These are phyloP conservation scores for Aegilops speltoides DNA, from an alignment of 176 grass and related monocot genomes.

Conservation along the genomic window DNA sequence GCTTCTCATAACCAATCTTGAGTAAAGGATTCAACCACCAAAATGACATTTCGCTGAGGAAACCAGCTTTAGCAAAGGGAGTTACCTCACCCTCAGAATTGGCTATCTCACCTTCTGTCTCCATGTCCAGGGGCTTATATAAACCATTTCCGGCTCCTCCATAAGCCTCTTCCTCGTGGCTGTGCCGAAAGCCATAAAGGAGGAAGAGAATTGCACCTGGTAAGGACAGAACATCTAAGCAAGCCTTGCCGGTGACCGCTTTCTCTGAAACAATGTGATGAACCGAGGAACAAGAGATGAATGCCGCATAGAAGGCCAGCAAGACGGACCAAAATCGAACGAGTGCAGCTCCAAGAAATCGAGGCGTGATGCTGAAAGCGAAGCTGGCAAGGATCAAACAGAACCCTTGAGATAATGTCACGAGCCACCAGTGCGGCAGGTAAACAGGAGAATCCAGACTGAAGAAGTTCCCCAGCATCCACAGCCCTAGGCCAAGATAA, in stretches of 20 bases:
- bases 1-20: slow-evolving; percentile 75
- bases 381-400: slow-evolving; percentile 31
- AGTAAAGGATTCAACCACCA: slow-evolving; percentile 90
- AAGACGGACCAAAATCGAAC: slow-evolving; percentile 33
- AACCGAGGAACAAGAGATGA: slow-evolving; percentile 50
- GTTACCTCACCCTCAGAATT: slow-evolving; percentile 38
- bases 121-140: slow-evolving; percentile 47
- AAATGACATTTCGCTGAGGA: slow-evolving; percentile 75
- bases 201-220: slow-evolving; percentile 48
- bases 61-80: slow-evolving; percentile 59
- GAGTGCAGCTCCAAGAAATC: slow-evolving; percentile 23
- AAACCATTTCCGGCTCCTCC: slow-evolving; percentile 28
- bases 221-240: slow-evolving; percentile 61
- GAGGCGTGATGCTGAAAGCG: slow-evolving; percentile 31
- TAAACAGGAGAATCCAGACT: slow-evolving; percentile 6
- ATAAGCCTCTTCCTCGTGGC: neutral
- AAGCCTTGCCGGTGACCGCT: slow-evolving; percentile 28
- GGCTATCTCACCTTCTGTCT: neutral
- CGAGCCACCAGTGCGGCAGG: slow-evolving; percentile 50
- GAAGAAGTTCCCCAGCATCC: slow-evolving; percentile 51
- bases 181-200: slow-evolving; percentile 25
- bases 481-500: slow-evolving; percentile 48
- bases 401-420: slow-evolving; percentile 47
- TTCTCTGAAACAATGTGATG: slow-evolving; percentile 42
- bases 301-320: slow-evolving; percentile 29